A percentile compares a stretch with the other conserved stretches of the same genome.
These are phyloP conservation scores for Epichloe elymi DNA, from an alignment of 2,329 filamentous ascomycete species.

Conservation along the genomic window DNA sequence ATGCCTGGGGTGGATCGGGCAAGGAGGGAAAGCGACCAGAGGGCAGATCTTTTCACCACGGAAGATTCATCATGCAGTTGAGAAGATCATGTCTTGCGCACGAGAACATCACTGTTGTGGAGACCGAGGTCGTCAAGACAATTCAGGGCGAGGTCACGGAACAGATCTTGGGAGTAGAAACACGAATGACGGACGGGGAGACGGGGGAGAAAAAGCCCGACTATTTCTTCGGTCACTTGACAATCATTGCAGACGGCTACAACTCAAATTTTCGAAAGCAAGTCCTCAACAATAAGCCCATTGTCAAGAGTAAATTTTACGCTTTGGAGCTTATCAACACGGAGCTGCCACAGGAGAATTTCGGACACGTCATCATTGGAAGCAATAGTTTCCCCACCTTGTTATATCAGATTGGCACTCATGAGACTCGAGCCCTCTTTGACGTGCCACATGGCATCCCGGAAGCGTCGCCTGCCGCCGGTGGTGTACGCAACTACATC, in stretches of 20 bases:
- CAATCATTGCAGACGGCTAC: conserved; percentile 86
- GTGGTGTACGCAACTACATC: conserved; percentile 78
- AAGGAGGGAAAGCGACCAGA: conserved; percentile 35
- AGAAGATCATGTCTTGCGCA: conserved; percentile 60
- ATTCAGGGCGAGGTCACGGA: conserved; percentile 55
- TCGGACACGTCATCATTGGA: conserved; percentile 81
- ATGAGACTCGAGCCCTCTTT: conserved; percentile 81
- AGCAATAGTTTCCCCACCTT: conserved; percentile 59
- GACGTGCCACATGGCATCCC: conserved; percentile 72
- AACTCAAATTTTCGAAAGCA: conserved; percentile 81
- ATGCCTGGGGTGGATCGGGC: conserved; percentile 22
- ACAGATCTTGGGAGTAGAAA: conserved; percentile 73
- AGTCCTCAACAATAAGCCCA: conserved; percentile 49
- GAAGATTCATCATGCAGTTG: conserved; percentile 76
- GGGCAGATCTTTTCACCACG: conserved; percentile 84
- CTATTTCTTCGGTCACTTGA: conserved; percentile 79
- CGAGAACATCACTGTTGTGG: conserved; percentile 78
- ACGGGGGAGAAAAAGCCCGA: conserved; percentile 48
- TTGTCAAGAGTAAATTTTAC: conserved; percentile 79
- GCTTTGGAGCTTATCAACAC: conserved; percentile 86
- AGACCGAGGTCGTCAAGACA: conserved; percentile 71
- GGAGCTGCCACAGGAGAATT: conserved; percentile 57
- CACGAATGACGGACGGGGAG: conserved; percentile 47
- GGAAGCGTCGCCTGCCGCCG: conserved; percentile 57
- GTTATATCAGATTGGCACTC: conserved; percentile 92